A percentile compares a stretch with the other conserved stretches of the same genome.
Evolutionary conservation across 176 grass and related monocot genomes (phyloP).

Genomic region (Neostapfia colusana): DNA sequence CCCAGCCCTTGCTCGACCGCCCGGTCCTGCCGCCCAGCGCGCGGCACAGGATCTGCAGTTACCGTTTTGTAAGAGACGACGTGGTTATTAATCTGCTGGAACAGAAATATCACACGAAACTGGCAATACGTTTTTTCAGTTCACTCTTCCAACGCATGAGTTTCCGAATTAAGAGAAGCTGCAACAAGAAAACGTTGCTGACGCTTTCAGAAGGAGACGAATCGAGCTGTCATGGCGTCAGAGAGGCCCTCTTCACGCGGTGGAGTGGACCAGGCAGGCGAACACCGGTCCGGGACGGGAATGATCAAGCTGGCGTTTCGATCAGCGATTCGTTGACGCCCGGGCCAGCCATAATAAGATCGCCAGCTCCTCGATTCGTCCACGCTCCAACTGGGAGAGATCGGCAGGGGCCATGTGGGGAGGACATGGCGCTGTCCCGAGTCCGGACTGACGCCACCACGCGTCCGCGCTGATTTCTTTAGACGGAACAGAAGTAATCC

Average conservation of each 20-base stretch:
- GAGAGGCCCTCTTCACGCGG: too few relatives aligned
- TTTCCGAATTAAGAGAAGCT: too few relatives aligned
- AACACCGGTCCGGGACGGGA: neutral
- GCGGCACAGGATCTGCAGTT: conserved; percentile 65
- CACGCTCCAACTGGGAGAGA: neutral
- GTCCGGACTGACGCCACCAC: too few relatives aligned
- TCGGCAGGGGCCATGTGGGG: neutral
- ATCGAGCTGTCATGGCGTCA: too few relatives aligned
- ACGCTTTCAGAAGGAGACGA: too few relatives aligned
- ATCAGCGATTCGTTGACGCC: neutral
- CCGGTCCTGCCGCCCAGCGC: conserved; percentile 72
- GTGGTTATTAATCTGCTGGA: neutral
- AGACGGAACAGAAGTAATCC: too few relatives aligned
- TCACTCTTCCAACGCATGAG: too few relatives aligned
- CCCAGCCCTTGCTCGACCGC: conserved; percentile 72
- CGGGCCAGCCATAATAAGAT: neutral
- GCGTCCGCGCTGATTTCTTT: neutral
- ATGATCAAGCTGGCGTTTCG: neutral
- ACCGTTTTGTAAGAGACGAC: neutral
- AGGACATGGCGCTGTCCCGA: too few relatives aligned
- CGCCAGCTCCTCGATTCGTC: neutral
- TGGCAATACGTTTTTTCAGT: too few relatives aligned
- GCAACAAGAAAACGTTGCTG: too few relatives aligned
- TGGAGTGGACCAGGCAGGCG: too few relatives aligned
- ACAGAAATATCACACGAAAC: neutral